Evolutionary conservation across 306 rosid species (phyloP), one percentile per base, ranked within the genome.

Genomic region (Castanea mollissima): DNA sequence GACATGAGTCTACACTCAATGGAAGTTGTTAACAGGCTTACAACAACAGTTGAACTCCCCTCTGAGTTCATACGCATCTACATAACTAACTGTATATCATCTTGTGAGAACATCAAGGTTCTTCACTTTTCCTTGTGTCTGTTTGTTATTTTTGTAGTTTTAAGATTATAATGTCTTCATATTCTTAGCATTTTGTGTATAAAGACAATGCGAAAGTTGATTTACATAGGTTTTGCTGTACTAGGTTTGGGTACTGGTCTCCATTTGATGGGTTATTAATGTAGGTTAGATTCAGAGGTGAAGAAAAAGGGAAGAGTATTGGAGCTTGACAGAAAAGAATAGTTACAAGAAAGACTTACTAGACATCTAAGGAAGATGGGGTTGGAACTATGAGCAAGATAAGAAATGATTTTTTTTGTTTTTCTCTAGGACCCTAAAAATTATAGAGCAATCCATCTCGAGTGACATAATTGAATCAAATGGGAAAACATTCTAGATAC

Each of bases 21-120:
- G 99, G 99, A 96, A 92, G 99, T 96, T 75, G 99, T 96, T 81
- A 96, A 93, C 87, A 86, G 99, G 85, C 99, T 96, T 64, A 96
- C 99, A 77, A 96, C 99, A 76, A 92, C 98, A 20, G 98, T 93
- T 78, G 96, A 91, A 63, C 97, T 96, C 72, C 99, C 99, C 15
- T 81, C 99, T 3, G 98, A 90, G 80, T 96, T 96, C 88, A 93
- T 96, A 82, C 97, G 90, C 87, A 80, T 93, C 96, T 96, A 96
- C 87, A 96, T 96, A 83, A 88, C 93, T 76, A 96, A 96, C 80
- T 96, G 99, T 86, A 96, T 96, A 91, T 87, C 97, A 79, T 96
- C 98, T 35, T 96, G 99, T 69, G 98, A 91, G 96, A 89, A 84
- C 90, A 93, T 93, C 85, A 93, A 96, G 97, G 98, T 95, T 85